Base-by-base conservation (phyloP, 1,284 basidiomycete species). In the Moniliella sp. region DNA sequence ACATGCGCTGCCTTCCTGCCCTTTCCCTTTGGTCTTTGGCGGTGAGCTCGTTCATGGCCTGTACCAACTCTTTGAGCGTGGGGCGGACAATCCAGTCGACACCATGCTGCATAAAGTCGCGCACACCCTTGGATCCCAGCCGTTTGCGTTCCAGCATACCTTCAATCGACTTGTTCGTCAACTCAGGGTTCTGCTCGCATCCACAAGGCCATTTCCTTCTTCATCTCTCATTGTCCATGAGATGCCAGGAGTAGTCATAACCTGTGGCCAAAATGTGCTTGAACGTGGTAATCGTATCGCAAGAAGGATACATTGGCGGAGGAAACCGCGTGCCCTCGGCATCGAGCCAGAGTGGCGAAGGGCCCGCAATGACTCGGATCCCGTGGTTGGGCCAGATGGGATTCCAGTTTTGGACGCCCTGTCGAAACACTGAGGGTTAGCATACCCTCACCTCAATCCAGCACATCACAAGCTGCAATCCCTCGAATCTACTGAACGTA, bases 321-420 rank as follows among this genome's bases (percentile, higher is more conserved):
- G 34, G 34, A 13, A 40, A 28, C 5, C 38, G 34, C 30, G 36
- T 40, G 23, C 38, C 38, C 8, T 19, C 33, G 3, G 38, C 38
- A 29, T 40, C 38, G 21, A 40, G 30, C 38, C 38, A 40, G n/a
- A 40, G 25, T 3, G 35, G 33, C 5, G 38, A 35, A 4, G 38
- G 38, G 3, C 38, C 38, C 4, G 38, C 31, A 18, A 40, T 40
- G 30, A 40, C 30, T 4, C 38, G 38, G 26, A 40, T 40, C 17
- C 38, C 38, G 26, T 40, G 38, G 11, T 23, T 30, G 19, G 38
- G 38, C 38, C 38, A 40, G 30, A 40, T 40, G 2, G 38, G 26
- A 30, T 40, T 32, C 38, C 38, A 40, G 23, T 40, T 40, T 8
- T 15, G 25, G 14, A 40, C 19, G 5, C 38, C 31, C 26, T n/a